phyloP scores from a whole-genome alignment of 2,329 filamentous ascomycete species.

The Huntiella bhutanensis region DNA sequence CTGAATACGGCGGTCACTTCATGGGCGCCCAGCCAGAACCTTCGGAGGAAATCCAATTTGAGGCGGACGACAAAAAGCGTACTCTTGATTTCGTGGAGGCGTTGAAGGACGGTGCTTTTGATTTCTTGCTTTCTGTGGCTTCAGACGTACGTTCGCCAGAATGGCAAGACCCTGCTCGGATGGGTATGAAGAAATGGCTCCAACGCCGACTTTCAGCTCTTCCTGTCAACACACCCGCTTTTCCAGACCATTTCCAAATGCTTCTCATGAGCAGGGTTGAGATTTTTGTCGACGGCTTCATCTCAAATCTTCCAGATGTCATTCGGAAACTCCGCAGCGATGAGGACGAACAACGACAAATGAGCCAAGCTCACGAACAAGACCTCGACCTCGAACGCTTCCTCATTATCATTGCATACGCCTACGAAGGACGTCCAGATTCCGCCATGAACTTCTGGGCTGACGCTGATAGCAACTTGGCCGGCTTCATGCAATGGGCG shows the following conservation, averaged over 20 bases:
- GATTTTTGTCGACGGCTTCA: constrained; percentile 75
- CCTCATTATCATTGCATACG: constrained; percentile 76
- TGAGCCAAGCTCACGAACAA: constrained; percentile 45
- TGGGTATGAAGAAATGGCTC: constrained; percentile 63
- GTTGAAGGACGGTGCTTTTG: constrained; percentile 75
- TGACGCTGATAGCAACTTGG: constrained; percentile 79
- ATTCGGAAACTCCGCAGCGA: constrained; percentile 69
- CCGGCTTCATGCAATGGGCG: constrained; percentile 94
- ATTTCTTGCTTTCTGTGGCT: constrained; percentile 73
- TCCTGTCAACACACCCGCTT: constrained; percentile 45
- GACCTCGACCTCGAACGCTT: constrained; percentile 72
- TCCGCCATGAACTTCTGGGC: constrained; percentile 80
- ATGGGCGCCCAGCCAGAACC: constrained; percentile 48
- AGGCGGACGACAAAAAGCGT: constrained; percentile 46
- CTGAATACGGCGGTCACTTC: constrained; percentile 83
- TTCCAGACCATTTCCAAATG: constrained; percentile 52
- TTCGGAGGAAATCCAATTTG: constrained; percentile 17
- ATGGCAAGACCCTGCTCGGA: constrained; percentile 75
- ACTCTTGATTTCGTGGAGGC: constrained; percentile 57
- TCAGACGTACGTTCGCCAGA: constrained; percentile 63
- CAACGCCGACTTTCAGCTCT: constrained; percentile 61
- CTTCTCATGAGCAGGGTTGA: constrained; percentile 68
- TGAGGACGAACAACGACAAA: constrained; percentile 69
- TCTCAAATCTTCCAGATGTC: constrained; percentile 86
- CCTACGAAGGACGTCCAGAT: constrained; percentile 71